Evolutionary conservation across 2,329 filamentous ascomycete species (phyloP), one percentile per base, ranked within the genome.

Genomic region (Albifimbria verrucaria): DNA sequence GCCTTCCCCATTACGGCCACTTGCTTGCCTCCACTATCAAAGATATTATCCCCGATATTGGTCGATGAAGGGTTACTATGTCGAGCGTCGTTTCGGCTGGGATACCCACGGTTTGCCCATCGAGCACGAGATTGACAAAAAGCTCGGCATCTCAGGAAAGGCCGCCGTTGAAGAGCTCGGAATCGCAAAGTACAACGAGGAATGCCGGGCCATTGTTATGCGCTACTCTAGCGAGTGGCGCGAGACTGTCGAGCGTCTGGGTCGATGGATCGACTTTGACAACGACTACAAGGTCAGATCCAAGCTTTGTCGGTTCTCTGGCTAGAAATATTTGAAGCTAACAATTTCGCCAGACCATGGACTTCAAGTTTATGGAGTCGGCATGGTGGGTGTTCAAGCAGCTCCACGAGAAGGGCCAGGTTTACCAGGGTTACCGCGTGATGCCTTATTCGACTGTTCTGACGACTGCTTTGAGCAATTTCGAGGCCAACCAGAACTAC

Each of bases 341-440:
- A 52, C 20, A 25, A 64, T 20, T n/a, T 1, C 25, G 11, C 24
- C 55, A 88, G 87, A 96, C 91, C 32, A 96, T 97, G 91, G 88
- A 97, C 69, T 81, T 87, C n/a, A 86, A 78, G 20, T 97, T 95
- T 74, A 97, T 97, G 93, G 93, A 97, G 76, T 88, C 89, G 0
- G 85, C 90, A 59, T 97, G 93, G 93, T 97, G 93, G 92, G 89
- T 94, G 18, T 96, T 96, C 78, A 95, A 94, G 77, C 85, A 93
- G 68, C 80, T 97, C 22, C 95, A 90, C 69, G 89, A 96, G 62
- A 96, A 96, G 74, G 89, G 86, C 52, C 79, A 88, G 57, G 91
- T 97, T 52, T 97, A 97, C 70, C 89, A 91, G 61, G 92, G 91
- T 43, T 89, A 94, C 72, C 86, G 87, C 66, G 91, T 97, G 57